Conservation (phyloP, 371 early-diverging fungal species). For the Mucor irregularis region DNA sequence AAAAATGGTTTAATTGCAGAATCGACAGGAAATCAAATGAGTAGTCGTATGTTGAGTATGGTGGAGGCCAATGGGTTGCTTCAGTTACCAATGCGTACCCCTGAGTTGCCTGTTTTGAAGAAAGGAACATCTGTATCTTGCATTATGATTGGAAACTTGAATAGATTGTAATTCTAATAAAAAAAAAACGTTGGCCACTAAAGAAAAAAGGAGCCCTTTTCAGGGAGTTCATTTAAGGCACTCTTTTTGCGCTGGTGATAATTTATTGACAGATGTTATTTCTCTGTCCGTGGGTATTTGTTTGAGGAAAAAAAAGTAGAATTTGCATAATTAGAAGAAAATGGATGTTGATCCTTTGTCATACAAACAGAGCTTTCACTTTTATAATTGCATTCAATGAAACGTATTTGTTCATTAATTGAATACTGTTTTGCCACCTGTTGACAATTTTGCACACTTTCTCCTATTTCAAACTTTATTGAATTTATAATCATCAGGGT, state of each 20-base stretch:
- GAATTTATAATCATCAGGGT: no score
- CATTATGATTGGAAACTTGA: conserved; percentile 33
- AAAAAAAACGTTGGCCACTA: neutral
- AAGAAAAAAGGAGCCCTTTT: neutral
- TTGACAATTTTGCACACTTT: no score
- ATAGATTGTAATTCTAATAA: conserved; percentile 1
- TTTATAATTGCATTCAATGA: no score
- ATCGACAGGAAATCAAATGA: conserved; percentile 78
- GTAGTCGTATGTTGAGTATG: conserved; percentile 82
- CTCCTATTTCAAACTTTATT: no score
- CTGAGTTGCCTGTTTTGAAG: conserved; percentile 16
- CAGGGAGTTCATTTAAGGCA: neutral
- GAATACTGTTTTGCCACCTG: no score
- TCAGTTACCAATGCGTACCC: conserved; percentile 55
- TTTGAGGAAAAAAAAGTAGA: no score
- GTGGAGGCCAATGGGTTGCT: conserved; percentile 79
- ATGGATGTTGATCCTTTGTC: neutral
- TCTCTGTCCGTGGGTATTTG: neutral
- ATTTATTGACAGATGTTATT: neutral
- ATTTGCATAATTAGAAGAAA: no score
- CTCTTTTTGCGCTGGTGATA: neutral
- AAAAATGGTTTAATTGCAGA: conserved; percentile 48
- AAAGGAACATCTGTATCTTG: conserved; percentile 33
- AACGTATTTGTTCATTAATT: no score
- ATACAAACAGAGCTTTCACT: neutral